Conservation (phyloP, 768 basidiomycete species). For the Tylopilus intermedius region DNA sequence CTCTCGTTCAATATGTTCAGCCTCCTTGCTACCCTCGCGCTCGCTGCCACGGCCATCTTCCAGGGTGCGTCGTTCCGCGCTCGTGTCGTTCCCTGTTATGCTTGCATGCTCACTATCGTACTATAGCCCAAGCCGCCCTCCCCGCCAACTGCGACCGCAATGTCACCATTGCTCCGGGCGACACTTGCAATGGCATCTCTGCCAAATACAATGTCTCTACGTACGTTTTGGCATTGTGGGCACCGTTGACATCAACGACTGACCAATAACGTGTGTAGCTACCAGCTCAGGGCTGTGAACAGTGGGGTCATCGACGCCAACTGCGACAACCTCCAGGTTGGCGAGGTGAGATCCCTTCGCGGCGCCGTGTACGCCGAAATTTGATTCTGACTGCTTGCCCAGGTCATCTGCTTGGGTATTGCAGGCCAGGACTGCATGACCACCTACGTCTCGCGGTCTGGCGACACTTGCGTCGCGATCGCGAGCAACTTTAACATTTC, state of each 20-base stretch:
- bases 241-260: neutral
- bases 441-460: constrained; percentile 41
- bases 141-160: constrained; percentile 51
- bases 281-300: constrained; percentile 56
- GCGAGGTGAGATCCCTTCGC: constrained; percentile 34
- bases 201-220: constrained; percentile 56
- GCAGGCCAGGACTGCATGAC: constrained; percentile 51
- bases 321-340: constrained; percentile 55
- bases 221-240: constrained; percentile 33
- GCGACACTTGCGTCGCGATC: constrained; percentile 51
- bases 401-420: constrained; percentile 55
- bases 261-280: constrained; percentile 29
- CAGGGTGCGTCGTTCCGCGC: constrained; percentile 15
- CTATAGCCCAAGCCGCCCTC: constrained; percentile 40
- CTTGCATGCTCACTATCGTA: constrained; percentile 16
- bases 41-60: constrained; percentile 9
- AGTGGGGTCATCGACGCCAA: constrained; percentile 41
- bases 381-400: neutral
- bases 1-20: constrained; percentile 15
- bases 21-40: constrained; percentile 13
- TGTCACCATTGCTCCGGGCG: constrained; percentile 52
- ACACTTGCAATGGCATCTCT: constrained; percentile 67
- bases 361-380: neutral
- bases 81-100: neutral
- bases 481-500: constrained; percentile 38